phyloP scores from a whole-genome alignment of 2,329 filamentous ascomycete genomes.

The Trichoderma breve region DNA sequence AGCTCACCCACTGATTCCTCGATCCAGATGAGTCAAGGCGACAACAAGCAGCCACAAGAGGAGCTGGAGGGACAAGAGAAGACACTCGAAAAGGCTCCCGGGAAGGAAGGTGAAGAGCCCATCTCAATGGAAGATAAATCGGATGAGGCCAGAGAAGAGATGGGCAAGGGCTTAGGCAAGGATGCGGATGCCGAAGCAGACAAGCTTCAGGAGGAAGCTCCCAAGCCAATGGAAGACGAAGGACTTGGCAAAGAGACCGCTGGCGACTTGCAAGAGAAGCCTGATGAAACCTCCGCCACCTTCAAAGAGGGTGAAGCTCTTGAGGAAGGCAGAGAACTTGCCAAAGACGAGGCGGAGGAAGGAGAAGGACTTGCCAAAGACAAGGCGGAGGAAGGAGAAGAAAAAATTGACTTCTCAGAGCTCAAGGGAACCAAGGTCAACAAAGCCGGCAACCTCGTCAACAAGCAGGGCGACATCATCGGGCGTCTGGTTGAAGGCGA shows the following conservation, averaged over 20 bases:
- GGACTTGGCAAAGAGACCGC: neutral
- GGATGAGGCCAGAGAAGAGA: neutral
- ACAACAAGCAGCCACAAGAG: neutral
- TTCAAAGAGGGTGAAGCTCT: neutral
- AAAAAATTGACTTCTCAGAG: conserved; percentile 44
- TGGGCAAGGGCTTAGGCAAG: neutral
- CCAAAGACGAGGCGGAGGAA: conserved; percentile 10
- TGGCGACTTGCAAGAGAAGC: neutral
- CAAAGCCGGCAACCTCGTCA: conserved; percentile 57
- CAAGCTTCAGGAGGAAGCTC: neutral
- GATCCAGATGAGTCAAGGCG: neutral
- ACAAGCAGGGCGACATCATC: conserved; percentile 52
- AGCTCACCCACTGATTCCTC: neutral
- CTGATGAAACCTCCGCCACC: neutral
- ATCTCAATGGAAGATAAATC: conserved; percentile 11
- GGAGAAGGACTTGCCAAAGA: too few species aligned
- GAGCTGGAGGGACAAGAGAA: neutral
- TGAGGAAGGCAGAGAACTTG: neutral
- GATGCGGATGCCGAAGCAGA: neutral
- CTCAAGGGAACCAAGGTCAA: conserved; percentile 57
- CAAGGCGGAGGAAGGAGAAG: conserved; percentile 27
- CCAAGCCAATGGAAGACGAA: neutral
- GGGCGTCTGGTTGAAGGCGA: conserved; percentile 65
- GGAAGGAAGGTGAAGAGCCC: neutral
- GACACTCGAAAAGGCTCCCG: neutral